These are phyloP conservation scores for Boletus insuetus DNA, from an alignment of 768 basidiomycete species.

Conservation along the genomic window DNA sequence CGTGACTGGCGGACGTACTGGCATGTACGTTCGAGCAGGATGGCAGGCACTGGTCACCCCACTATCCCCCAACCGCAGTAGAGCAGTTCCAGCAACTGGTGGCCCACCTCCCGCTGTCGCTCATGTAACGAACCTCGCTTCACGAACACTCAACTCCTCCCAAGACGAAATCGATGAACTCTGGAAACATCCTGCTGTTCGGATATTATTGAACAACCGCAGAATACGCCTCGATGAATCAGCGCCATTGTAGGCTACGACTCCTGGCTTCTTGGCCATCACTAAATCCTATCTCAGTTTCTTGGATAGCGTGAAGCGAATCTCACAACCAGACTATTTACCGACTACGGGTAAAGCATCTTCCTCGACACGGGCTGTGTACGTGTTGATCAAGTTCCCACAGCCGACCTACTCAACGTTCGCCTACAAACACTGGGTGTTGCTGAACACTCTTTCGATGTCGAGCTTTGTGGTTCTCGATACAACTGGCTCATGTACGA, in stretches of 20 bases:
- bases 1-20: slow-evolving; percentile 56
- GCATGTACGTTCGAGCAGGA: slow-evolving; percentile 66
- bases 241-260: slow-evolving; percentile 60
- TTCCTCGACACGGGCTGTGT: background rate
- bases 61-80: slow-evolving; percentile 39
- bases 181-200: slow-evolving; percentile 70
- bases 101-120: slow-evolving; percentile 30
- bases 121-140: slow-evolving; percentile 51
- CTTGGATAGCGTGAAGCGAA: slow-evolving; percentile 59
- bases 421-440: slow-evolving; percentile 80
- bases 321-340: slow-evolving; percentile 65
- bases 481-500: slow-evolving; percentile 82
- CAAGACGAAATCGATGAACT: slow-evolving; percentile 56
- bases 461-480: slow-evolving; percentile 56
- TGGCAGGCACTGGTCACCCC: slow-evolving; percentile 63
- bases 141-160: slow-evolving; percentile 48
- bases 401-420: slow-evolving; percentile 77
- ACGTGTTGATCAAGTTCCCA: background rate
- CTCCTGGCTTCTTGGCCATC: background rate
- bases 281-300: slow-evolving; percentile 47
- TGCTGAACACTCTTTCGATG: slow-evolving; percentile 71
- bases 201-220: slow-evolving; percentile 50
- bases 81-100: slow-evolving; percentile 37
- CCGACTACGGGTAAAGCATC: slow-evolving; percentile 59
- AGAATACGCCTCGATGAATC: slow-evolving; percentile 73